Evolutionary conservation across 768 basidiomycete genomes (phyloP), one percentile per base, ranked within the genome.

Genomic region (Lactarius indigo): DNA sequence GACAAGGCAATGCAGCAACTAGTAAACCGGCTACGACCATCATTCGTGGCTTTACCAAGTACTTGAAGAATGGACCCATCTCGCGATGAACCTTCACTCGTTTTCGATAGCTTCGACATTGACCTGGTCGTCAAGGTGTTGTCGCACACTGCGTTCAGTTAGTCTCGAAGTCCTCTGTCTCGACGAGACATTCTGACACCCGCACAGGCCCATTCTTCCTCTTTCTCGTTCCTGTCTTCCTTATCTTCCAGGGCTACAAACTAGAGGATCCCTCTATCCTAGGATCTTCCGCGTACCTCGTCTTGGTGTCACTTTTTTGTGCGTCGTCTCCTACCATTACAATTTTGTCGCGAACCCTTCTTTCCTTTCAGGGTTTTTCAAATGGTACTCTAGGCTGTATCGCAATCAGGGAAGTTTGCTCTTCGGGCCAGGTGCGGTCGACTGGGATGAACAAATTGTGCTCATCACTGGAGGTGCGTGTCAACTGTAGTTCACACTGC

Each of bases 401-500:
- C 83, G 91, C 62, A 94, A 92, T 72, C 87, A 90, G 75, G 84
- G 84, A 33, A 87, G 80, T 69, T 73, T 88, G 26, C 75, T 94
- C 28, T 86, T 86, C 66, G 80, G 83, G 0, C 86, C 88, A 2
- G 74, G 78, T 17, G 82, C 78, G 42, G 76, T 94, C 33, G 87
- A 94, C 70, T 98, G 96, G 96, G 84, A 84, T 55, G 87, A 94
- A 56, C 92, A 98, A 76, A 86, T 96, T 63, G 88, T 98, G 5
- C 80, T 98, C 44, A 82, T 98, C 64, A 98, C 96, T 8, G 96
- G 96, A 61, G 96, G 94, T 91, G 66, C 57, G 84, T 72, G 23
- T 6, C 31, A 18, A 39, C n/a, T 31, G 23, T 56, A 3, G 5
- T 54, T 17, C 47, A 20, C 47, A 6, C 30, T 20, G 35, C 55